phyloP scores from a whole-genome alignment of 1,284 basidiomycete genomes.

The Polyporus tsugae region DNA sequence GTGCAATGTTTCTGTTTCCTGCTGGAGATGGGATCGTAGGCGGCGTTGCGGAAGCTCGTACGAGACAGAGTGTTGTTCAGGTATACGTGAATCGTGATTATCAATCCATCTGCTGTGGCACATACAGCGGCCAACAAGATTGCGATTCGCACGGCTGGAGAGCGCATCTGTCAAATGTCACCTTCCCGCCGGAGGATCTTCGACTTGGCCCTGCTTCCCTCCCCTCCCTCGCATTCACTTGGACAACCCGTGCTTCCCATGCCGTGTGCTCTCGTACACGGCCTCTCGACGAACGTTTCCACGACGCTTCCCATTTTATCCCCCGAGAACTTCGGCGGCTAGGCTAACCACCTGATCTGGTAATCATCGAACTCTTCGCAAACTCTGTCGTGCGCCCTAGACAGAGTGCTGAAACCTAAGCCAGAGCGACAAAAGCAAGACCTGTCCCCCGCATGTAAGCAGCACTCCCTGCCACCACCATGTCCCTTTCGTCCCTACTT shows the following conservation, averaged over 20 bases:
- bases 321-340: conserved; percentile 1
- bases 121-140: neutral
- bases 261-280: neutral
- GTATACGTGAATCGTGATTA: conserved; percentile 4
- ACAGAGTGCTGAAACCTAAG: neutral
- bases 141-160: neutral
- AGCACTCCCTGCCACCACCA: neutral
- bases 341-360: neutral
- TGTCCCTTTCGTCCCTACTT: conserved; percentile 10
- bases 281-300: neutral
- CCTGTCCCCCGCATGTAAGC: neutral
- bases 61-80: neutral
- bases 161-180: neutral
- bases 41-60: neutral
- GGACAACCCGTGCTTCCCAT: neutral
- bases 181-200: neutral
- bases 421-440: conserved; percentile 3
- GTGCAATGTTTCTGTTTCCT: too few relatives aligned
- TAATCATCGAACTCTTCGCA: neutral
- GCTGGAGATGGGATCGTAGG: neutral
- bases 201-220: neutral
- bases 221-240: neutral
- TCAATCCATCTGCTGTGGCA: neutral
- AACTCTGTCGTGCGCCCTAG: neutral
- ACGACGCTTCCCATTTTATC: neutral